Evolutionary conservation across 441 rosid species (phyloP).

Genomic region (Bocquillonia castaneifolia): DNA sequence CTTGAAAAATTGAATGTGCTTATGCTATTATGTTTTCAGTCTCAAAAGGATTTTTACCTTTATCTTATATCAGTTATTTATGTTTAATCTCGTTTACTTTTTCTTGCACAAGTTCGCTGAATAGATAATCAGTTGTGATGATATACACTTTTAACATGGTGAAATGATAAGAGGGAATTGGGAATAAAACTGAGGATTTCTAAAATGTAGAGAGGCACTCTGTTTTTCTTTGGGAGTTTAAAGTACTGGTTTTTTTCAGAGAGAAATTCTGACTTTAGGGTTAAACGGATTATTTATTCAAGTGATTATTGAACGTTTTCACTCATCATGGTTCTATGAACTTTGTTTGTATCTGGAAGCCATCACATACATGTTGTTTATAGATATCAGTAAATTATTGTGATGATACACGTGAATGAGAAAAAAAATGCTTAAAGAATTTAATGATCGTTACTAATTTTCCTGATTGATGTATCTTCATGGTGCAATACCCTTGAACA

Average conservation of each 20-base stretch:
- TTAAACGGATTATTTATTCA: not conserved
- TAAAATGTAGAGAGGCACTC: too few species aligned
- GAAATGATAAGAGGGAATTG: too few species aligned
- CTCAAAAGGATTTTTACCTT: not conserved
- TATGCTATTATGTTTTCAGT: not conserved
- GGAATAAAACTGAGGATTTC: too few species aligned
- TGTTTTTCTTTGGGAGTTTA: too few species aligned
- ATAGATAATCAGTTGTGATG: too few species aligned
- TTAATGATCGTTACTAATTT: constrained; percentile 3
- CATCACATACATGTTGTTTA: not conserved
- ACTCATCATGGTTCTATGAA: not conserved
- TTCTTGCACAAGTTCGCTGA: too few species aligned
- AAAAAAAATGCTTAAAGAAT: not conserved
- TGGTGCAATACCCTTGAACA: constrained; percentile 16
- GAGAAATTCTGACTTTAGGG: not conserved
- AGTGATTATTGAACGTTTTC: not conserved
- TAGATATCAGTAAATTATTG: not conserved
- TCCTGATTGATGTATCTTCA: not conserved
- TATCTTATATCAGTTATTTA: too few species aligned
- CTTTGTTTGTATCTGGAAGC: not conserved
- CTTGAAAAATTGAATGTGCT: not conserved
- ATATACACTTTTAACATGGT: too few species aligned
- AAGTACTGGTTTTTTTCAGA: too few species aligned
- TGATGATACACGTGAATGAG: not conserved
- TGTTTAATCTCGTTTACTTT: too few species aligned